Base-by-base conservation (phyloP, 805 yeast genomes). In the Teunomyces stri region DNA sequence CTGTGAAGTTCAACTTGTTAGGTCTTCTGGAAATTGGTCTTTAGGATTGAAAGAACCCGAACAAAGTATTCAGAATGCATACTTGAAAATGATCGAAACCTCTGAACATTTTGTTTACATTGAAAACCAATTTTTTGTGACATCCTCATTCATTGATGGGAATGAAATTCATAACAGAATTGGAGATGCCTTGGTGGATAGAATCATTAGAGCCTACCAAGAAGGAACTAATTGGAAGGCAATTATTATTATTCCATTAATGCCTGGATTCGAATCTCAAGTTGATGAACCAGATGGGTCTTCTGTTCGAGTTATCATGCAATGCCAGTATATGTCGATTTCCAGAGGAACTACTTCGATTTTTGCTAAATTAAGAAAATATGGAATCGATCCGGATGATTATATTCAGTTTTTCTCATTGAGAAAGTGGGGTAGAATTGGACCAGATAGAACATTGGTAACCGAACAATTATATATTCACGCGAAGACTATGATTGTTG, bases 111-210 rank as follows among this genome's bases (percentile, higher is more conserved):
- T 88, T 59, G 85, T 94, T 18, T 94, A 94, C 69, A 85, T 94
- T 51, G 99, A 94, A 59, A 94, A 94, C 60, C 99, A 94, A 67
- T 94, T 94, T 59, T 94, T 94, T 64, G 76, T 94, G 41, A 88
- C 97, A 0, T 83, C 96, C n/a, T 85, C 96, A 34, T 82, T 81
- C 16, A 82, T 88, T 61, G 92, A 87, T 58, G 96, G 96, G 35
- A 85, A 84, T 4, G 82, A 82, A 18, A 87, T 94, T 46, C 84
- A 88, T 55, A 94, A 94, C 65, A 77, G 89, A 61, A 87, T 94
- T 54, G 99, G 96, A 35, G 96, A 92, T 74, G 99, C 99, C 0
- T 74, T 94, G 39, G 98, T 94, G n/a, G 98, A 94, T 64, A 77
- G 99, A 58, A 91, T 92, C 46, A 86, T 91, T 29, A 77, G 90